Base-by-base conservation (phyloP, 2,329 filamentous ascomycete genomes). In the Penicillium griseofulvum region DNA sequence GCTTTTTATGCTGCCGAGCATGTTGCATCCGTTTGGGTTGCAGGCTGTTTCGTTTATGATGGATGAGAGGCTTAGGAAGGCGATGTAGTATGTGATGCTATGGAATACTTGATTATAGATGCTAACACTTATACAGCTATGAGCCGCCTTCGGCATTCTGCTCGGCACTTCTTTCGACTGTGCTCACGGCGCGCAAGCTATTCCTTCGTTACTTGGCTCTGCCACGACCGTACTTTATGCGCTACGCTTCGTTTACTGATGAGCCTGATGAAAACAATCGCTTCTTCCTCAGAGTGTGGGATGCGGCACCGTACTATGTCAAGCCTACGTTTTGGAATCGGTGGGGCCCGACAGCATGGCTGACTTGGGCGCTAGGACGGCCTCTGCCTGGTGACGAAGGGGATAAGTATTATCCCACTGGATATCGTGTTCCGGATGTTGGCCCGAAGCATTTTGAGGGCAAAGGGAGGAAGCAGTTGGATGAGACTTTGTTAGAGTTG, bases 271-370 rank as follows among this genome's bases (percentile, higher is more conserved):
- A 78, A 29, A 80, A 82, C 0, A 81, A 82, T 0, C 80, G 81
- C 3, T 79, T 84, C 58, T 76, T 79, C 50, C 68, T 73, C 64
- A 68, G 74, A 0, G 61, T 76, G 36, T 89, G 84, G 71, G 78
- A 86, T 26, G 81, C 83, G 11, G 81, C 84, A 44, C 88, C 87
- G 2, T 89, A 83, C 72, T 90, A 89, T 70, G 77, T 83, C 24
- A 78, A 81, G 57, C 78, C 79, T 28, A 87, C 81, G 0, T 69
- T 82, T 38, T 83, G 80, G 83, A 83, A 80, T 64, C 82, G 83
- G 55, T 90, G 82, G 84, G 83, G 83, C 2, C 85, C 80, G 0
- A 69, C 70, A 56, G 85, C 80, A 0, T 80, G 80, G 77, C 54
- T 83, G 11, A 78, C 74, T 28, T 71, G 79, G 65, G 45, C 75